Evolutionary conservation across 768 basidiomycete genomes (phyloP).

Genomic region (Coprinellus micaceus): DNA sequence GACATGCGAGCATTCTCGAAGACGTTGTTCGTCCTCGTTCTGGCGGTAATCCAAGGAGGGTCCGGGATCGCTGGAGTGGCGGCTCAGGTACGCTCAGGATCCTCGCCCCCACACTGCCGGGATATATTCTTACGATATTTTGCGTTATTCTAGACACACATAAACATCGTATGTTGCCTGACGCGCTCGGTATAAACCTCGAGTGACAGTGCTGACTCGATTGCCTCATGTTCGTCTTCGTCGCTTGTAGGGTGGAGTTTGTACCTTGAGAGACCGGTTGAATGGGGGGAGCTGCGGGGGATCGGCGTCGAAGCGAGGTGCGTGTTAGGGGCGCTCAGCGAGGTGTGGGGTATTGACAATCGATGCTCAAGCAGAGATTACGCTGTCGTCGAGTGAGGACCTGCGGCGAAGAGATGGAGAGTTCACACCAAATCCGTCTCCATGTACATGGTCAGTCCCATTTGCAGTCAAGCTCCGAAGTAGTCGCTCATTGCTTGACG

Average conservation of each 20-base stretch:
- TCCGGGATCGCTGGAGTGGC: too few species aligned
- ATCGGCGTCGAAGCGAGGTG: not conserved
- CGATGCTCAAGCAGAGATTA: not conserved
- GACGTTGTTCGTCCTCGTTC: too few species aligned
- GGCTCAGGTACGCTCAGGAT: too few species aligned
- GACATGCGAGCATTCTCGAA: too few species aligned
- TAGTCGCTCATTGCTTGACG: not conserved
- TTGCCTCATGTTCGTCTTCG: too few species aligned
- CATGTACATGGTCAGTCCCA: conserved; percentile 5
- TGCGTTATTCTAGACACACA: not conserved
- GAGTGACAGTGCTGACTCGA: too few species aligned
- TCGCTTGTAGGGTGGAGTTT: not conserved
- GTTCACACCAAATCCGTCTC: not conserved
- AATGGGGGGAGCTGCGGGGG: not conserved
- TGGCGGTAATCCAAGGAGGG: too few species aligned
- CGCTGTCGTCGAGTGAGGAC: not conserved
- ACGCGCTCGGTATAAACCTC: not conserved
- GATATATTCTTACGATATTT: not conserved
- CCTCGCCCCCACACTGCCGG: too few species aligned
- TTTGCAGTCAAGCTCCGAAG: not conserved
- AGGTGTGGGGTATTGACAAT: not conserved
- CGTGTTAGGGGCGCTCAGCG: not conserved
- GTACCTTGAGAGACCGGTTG: not conserved
- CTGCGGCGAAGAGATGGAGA: not conserved
- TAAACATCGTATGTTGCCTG: not conserved